Base-by-base conservation (phyloP, 2,329 filamentous ascomycete species). In the Diplocarpon rosae region DNA sequence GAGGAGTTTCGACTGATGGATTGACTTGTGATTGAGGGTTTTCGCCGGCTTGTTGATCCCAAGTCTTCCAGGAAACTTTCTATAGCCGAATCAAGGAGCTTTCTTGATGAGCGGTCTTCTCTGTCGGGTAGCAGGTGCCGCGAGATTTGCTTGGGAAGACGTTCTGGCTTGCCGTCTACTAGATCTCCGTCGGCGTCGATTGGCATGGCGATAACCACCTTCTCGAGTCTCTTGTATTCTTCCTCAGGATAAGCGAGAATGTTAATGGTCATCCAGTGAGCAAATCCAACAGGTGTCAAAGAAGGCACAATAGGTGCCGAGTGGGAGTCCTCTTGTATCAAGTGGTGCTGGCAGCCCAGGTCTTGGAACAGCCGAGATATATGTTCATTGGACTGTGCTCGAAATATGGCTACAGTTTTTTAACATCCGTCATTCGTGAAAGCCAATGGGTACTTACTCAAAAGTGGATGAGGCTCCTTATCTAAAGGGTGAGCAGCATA, bases 131-230 rank as follows among this genome's bases (percentile, higher is more conserved):
- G 75, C 3, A 92, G 69, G 41, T 82, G 73, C 33, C 86, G 71
- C 1, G 85, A 80, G 2, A 94, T 71, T 54, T 88, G 80, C 52
- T 85, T 87, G 0, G 87, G 88, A 43, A 93, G 80, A 2, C 83
- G 71, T 62, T 89, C 84, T 10, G 74, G 77, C 51, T 71, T 75
- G 38, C 82, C 74, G 36, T 79, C 72, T 0, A 78, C 70, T 43
- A 80, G 77, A 55, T 78, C 53, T 8, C 64, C 65, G 39, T 69
- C 65, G 0, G 66, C 65, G 27, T 70, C 64, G 54, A 93, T 83
- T 0, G 85, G 83, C 63, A 89, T 76, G 36, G 80, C 73, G 3
- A 77, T 62, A 3, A 89, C 75, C 16, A 86, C 76, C 46, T 74
- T 78, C 35, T 77, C 70, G 4, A 95, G 68, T 9, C 88, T 76